Base-by-base conservation (phyloP, 2,329 filamentous ascomycete genomes). In the Trichoderma gracile region DNA sequence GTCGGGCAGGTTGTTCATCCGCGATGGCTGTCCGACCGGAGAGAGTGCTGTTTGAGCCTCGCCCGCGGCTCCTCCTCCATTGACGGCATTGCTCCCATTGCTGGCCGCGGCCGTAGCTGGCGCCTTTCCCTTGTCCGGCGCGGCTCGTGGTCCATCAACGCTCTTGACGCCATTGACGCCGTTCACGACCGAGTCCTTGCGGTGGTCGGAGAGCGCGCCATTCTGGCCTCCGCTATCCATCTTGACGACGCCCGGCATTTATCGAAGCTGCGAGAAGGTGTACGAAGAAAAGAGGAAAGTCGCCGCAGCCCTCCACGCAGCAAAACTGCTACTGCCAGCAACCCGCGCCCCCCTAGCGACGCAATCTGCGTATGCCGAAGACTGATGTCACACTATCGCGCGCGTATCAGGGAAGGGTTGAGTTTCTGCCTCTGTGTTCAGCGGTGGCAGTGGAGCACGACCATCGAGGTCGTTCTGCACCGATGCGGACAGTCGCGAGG, bases 1-100 rank as follows among this genome's bases (percentile, higher is more conserved):
- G 65, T 85, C 82, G 12, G 86, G 86, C 1, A 87, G 76, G 66
- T 87, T 81, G 71, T 86, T 84, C 78, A 86, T 83, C 66, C 78
- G 79, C 54, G 75, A 67, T 45, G 25, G 46, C 71, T 69, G 40
- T 68, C 66, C 54, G 70, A 50, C 60, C 30, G 65, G 30, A 40
- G 69, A 66, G 43, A 71, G 45, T 43, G 65, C 53, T 43, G 64
- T 61, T 68, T 63, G 68, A 61, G 50, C 65, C 30, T 62, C 65
- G 68, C 70, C 61, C 19, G 64, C 68, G 19, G 69, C 66, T 46
- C 73, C 67, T 52, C 73, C 74, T 55, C 73, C 74, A 66, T 75
- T 76, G 63, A 69, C 70, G 69, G 72, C 59, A 40, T 49, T 64
- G 59, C 61, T 54, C 19, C 59, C 63, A 63, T 65, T 57, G 49